phyloP scores from a whole-genome alignment of 2,329 filamentous ascomycete genomes.

The Chaetomium sp. region DNA sequence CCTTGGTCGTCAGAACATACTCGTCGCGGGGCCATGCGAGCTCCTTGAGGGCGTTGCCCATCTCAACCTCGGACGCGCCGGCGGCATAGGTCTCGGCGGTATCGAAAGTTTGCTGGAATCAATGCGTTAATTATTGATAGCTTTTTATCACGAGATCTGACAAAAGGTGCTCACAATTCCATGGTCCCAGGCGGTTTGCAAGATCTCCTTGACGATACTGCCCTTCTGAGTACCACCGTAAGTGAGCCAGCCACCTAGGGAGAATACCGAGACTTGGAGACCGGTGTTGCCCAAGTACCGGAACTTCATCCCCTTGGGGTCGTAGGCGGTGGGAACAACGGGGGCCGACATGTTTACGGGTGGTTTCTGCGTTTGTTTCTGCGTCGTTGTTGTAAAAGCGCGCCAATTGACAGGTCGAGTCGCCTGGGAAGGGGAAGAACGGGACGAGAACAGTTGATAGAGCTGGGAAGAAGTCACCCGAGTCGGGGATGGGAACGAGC shows the following conservation, averaged over 20 bases:
- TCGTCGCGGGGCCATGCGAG: conserved; percentile 48
- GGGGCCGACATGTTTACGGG: conserved; percentile 17
- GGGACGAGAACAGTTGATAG: too few relatives aligned
- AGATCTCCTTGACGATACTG: conserved; percentile 33
- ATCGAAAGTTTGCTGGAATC: conserved; percentile 42
- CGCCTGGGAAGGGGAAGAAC: too few relatives aligned
- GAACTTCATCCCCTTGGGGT: conserved; percentile 55
- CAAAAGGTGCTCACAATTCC: conserved; percentile 35
- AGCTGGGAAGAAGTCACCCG: too few relatives aligned
- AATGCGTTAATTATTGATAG: neutral
- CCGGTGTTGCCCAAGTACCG: conserved; percentile 65
- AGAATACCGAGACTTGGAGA: conserved; percentile 67
- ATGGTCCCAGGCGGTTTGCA: conserved; percentile 44
- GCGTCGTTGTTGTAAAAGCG: too few relatives aligned
- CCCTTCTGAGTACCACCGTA: conserved; percentile 54
- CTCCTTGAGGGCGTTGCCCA: conserved; percentile 46
- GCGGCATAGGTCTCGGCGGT: conserved; percentile 44
- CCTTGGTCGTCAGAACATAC: conserved; percentile 47
- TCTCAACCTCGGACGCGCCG: conserved; percentile 44
- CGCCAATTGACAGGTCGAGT: too few relatives aligned
- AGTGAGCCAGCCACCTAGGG: conserved; percentile 66
- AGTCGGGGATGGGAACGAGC: too few relatives aligned
- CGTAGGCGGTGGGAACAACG: conserved; percentile 22
- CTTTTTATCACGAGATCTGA: too few relatives aligned
- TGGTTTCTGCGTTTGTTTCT: too few relatives aligned